A percentile compares a stretch with the other conserved stretches of the same genome.
Evolutionary conservation across 2,329 filamentous ascomycete species (phyloP).

Genomic region (Didymella segeticola): DNA sequence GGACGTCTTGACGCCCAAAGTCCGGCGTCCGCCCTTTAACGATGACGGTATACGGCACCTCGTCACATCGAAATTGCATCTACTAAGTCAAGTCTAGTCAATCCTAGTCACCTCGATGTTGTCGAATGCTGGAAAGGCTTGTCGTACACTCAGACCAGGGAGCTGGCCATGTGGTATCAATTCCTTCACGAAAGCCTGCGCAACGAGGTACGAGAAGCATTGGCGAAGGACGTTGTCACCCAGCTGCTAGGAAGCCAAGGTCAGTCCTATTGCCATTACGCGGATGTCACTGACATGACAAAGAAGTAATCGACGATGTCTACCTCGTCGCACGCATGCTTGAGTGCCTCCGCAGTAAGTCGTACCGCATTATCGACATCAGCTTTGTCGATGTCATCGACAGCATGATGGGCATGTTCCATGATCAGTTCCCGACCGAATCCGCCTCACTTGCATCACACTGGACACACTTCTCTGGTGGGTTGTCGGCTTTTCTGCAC

Average conservation of each 20-base stretch:
- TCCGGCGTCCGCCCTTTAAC: constrained; percentile 28
- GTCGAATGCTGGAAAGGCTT: constrained; percentile 47
- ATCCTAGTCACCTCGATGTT: constrained; percentile 42
- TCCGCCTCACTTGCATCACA: constrained; percentile 1
- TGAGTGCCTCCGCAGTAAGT: constrained; percentile 12
- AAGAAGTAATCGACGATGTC: constrained; percentile 16
- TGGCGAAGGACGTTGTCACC: constrained; percentile 1
- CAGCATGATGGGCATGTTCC: constrained; percentile 37
- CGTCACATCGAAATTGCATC: not conserved
- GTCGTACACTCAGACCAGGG: constrained; percentile 33
- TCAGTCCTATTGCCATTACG: not conserved
- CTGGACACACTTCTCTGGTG: constrained; percentile 35
- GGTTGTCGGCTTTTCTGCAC: constrained; percentile 36
- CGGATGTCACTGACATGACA: not conserved
- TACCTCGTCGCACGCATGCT: constrained; percentile 21
- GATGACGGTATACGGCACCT: constrained; percentile 13
- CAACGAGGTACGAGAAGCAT: not conserved
- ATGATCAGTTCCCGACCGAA: constrained; percentile 14
- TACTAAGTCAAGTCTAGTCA: not conserved
- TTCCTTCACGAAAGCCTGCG: constrained; percentile 20
- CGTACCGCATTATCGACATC: constrained; percentile 25
- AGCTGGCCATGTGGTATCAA: constrained; percentile 43
- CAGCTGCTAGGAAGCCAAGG: not conserved
- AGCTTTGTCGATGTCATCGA: constrained; percentile 29
- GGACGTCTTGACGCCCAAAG: constrained; percentile 31